phyloP scores from a whole-genome alignment of 2,329 filamentous ascomycete genomes.

The Alternaria hordeiaustralica region DNA sequence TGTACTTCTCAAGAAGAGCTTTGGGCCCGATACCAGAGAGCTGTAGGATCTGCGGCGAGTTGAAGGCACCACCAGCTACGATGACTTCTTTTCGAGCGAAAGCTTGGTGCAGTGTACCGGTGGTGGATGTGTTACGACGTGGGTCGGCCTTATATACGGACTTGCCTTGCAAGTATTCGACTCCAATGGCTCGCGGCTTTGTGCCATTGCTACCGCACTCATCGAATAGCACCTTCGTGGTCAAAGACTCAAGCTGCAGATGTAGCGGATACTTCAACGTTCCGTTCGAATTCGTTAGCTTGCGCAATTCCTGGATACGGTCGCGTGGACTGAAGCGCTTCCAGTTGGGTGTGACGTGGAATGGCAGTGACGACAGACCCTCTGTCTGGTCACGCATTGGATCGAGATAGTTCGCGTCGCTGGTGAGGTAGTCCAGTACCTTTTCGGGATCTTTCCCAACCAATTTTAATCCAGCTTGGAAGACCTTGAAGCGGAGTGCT shows the following conservation, averaged over 20 bases:
- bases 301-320: conserved; percentile 17
- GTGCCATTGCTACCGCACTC: conserved; percentile 13
- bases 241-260: conserved; percentile 46
- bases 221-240: conserved; percentile 51
- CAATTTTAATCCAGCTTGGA: conserved; percentile 19
- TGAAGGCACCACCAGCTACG: conserved; percentile 58
- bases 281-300: conserved; percentile 10
- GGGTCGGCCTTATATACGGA: conserved; percentile 53
- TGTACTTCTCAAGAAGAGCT: conserved; percentile 58
- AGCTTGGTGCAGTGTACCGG: conserved; percentile 8
- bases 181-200: conserved; percentile 49
- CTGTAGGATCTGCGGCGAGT: conserved; percentile 68
- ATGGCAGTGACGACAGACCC: conserved; percentile 48
- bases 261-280: conserved; percentile 21
- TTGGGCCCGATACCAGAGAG: conserved; percentile 66
- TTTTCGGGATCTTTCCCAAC: conserved; percentile 21
- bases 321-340: conserved; percentile 26
- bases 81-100: conserved; percentile 32
- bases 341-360: conserved; percentile 23
- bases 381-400: conserved; percentile 35
- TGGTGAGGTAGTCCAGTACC: conserved; percentile 21
- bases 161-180: conserved; percentile 52
- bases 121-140: conserved; percentile 33
- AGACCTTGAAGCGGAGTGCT: conserved; percentile 13
- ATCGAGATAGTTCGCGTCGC: conserved; percentile 21